A percentile compares a stretch with the other conserved stretches of the same genome.
These are phyloP conservation scores for Tremellales sp. DNA, from an alignment of 1,284 basidiomycete species.

Conservation along the genomic window DNA sequence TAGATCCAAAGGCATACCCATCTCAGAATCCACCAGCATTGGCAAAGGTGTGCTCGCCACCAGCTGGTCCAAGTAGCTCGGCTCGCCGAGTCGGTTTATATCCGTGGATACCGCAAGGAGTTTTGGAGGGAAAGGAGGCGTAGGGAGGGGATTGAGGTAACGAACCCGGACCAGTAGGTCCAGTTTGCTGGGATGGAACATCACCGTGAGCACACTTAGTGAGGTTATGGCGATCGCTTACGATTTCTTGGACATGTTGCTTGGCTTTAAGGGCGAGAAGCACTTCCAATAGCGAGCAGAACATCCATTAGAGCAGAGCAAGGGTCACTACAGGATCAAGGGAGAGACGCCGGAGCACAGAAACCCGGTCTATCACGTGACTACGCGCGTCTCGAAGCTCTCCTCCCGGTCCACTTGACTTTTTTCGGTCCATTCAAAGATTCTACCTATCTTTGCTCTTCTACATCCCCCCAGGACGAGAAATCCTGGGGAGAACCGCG, in stretches of 20 bases:
- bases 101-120: slow-evolving; percentile 81
- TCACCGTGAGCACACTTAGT: background rate
- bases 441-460: no score
- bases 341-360: no score
- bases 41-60: slow-evolving; percentile 76
- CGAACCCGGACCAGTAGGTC: slow-evolving; percentile 88
- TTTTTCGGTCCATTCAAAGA: no score
- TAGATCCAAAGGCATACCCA: slow-evolving; percentile 88
- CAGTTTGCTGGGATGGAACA: slow-evolving; percentile 19
- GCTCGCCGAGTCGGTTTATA: slow-evolving; percentile 72
- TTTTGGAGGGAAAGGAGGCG: slow-evolving; percentile 92
- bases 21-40: slow-evolving; percentile 90
- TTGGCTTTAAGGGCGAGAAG: background rate
- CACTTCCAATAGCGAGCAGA: no score
- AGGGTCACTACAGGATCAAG: no score
- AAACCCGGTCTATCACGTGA: no score
- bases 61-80: slow-evolving; percentile 74
- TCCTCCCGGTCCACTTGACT: no score
- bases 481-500: no score
- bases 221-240: slow-evolving; percentile 4
- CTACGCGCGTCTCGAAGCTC: no score
- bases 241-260: slow-evolving; percentile 36
- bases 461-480: no score
- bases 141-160: slow-evolving; percentile 84
- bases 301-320: no score